phyloP scores from a whole-genome alignment of 2,329 filamentous ascomycete species.

The Colletotrichum karsti region DNA sequence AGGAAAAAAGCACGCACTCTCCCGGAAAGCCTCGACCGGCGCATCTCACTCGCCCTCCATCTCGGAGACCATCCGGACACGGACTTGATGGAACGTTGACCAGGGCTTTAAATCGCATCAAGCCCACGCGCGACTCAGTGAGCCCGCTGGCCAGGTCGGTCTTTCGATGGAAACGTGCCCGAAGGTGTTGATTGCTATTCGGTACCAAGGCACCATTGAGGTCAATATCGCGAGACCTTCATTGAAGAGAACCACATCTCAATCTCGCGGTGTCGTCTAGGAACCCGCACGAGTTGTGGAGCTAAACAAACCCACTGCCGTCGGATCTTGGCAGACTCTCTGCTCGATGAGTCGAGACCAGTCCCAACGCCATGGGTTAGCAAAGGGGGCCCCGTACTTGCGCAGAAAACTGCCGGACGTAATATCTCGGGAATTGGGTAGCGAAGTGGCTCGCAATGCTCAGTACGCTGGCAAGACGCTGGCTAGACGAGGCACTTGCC shows the following conservation, averaged over 20 bases:
- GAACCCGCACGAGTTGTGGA: conserved; percentile 1
- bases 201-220: not conserved
- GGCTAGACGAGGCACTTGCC: conserved; percentile 5
- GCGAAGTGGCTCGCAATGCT: not conserved
- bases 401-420: conserved; percentile 4
- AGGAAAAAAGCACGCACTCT: not conserved
- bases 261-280: not conserved
- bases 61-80: conserved; percentile 12
- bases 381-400: not conserved
- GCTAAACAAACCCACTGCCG: conserved; percentile 4
- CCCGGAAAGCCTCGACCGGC: not conserved
- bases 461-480: not conserved
- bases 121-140: conserved; percentile 2
- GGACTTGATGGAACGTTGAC: conserved; percentile 17
- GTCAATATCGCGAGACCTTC: not conserved
- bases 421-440: not conserved
- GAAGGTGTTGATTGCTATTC: not conserved
- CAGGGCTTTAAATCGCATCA: conserved; percentile 8
- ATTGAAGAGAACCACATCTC: not conserved
- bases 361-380: not conserved
- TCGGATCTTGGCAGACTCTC: not conserved
- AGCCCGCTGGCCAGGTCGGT: not conserved
- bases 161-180: conserved; percentile 9
- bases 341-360: conserved; percentile 1
- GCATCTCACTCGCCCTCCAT: not conserved